phyloP scores from a whole-genome alignment of 2,329 filamentous ascomycete genomes.

The Bipolaris gigantea region DNA sequence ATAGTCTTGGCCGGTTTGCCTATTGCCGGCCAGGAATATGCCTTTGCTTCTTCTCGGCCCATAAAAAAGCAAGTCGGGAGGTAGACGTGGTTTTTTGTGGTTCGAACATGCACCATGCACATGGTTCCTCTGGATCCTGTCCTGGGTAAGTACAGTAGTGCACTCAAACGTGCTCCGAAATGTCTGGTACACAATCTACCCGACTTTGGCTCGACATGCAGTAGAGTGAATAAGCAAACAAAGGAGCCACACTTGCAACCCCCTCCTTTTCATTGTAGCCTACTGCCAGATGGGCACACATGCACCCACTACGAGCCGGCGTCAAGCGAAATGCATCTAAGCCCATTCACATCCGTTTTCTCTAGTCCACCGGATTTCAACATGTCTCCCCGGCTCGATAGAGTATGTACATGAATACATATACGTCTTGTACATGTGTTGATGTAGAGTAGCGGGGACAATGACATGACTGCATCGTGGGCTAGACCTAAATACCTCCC shows the following conservation, averaged over 20 bases:
- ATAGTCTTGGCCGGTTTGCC: not conserved
- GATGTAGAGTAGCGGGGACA: not conserved
- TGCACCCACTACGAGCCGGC: not conserved
- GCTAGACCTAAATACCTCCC: not conserved
- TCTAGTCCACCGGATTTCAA: not conserved
- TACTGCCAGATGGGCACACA: not conserved
- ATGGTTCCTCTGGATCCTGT: not conserved
- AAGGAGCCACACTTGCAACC: not conserved
- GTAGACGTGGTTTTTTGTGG: not conserved
- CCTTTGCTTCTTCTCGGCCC: not conserved
- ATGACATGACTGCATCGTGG: not conserved
- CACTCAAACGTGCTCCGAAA: not conserved
- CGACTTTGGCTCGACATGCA: not conserved
- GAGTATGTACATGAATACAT: no score
- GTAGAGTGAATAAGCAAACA: not conserved
- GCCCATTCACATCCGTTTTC: no score
- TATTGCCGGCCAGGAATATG: not conserved
- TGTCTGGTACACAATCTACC: not conserved
- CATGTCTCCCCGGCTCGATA: not conserved
- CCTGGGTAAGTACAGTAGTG: not conserved
- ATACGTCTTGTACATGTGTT: not conserved
- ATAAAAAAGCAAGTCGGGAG: not conserved
- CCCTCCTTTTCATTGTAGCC: not conserved
- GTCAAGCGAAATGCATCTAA: not conserved
- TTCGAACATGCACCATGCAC: not conserved